Evolutionary conservation across 345 rosid species (phyloP).

Genomic region (Salix viminalis): DNA sequence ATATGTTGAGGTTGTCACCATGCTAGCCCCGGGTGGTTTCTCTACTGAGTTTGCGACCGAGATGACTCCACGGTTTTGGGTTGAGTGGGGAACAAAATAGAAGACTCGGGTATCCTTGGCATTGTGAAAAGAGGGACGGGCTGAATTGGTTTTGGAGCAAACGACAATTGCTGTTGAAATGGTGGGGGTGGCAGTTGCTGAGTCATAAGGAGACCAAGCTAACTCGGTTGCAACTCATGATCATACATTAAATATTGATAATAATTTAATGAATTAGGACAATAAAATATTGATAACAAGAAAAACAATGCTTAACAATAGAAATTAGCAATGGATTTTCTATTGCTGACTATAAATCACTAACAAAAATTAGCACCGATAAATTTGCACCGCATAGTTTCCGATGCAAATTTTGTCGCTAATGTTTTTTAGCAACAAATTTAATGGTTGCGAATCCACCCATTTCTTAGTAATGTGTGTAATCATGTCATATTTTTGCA

Average conservation of each 20-base stretch:
- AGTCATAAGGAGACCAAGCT: not conserved
- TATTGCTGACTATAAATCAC: too few relatives aligned
- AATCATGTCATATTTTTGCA: not conserved
- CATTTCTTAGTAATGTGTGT: not conserved
- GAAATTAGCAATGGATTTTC: too few relatives aligned
- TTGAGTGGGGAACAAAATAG: not conserved
- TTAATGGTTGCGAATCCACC: too few relatives aligned
- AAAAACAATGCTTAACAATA: too few relatives aligned
- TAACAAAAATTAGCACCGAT: too few relatives aligned
- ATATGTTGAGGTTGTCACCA: not conserved
- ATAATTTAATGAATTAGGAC: too few relatives aligned
- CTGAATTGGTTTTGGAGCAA: not conserved
- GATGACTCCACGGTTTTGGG: not conserved
- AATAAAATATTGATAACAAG: too few relatives aligned
- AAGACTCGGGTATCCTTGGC: not conserved
- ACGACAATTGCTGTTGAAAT: not conserved
- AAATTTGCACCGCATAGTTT: too few relatives aligned
- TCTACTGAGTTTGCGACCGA: not conserved
- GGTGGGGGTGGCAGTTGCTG: not conserved
- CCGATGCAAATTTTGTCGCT: too few relatives aligned
- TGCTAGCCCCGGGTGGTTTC: not conserved
- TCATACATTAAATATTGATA: constrained; percentile 39
- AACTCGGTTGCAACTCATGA: constrained; percentile 60
- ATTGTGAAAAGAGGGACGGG: not conserved
- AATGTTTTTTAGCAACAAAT: too few relatives aligned